Percentiles rank a stretch among this genome's conserved stretches.
These are phyloP conservation scores for Clohesyomyces aquaticus DNA, from an alignment of 495 filamentous ascomycete species.

Conservation along the genomic window DNA sequence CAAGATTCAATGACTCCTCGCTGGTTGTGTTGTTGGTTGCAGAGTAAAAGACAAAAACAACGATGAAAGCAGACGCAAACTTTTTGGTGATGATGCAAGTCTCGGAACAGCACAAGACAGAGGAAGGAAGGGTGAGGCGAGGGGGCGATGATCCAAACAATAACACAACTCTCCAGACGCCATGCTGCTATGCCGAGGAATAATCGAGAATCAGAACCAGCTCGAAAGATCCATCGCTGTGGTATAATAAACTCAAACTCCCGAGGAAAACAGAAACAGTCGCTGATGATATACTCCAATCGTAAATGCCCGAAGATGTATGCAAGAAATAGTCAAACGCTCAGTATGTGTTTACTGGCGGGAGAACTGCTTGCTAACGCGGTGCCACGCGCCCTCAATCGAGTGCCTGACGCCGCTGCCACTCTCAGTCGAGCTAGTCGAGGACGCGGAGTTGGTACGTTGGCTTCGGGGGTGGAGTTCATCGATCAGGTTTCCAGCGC, in stretches of 20 bases:
- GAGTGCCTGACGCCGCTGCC: conserved; percentile 25
- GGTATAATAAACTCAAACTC: background rate
- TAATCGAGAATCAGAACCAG: conserved; percentile 42
- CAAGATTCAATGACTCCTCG: no score
- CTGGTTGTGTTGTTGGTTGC: conserved; percentile 4
- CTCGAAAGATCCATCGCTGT: conserved; percentile 33
- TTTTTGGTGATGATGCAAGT: background rate
- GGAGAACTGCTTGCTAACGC: conserved; percentile 35
- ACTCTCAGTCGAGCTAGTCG: conserved; percentile 13
- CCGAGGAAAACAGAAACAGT: background rate
- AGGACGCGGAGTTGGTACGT: conserved; percentile 27
- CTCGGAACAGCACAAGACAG: background rate
- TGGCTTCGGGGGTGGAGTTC: conserved; percentile 34
- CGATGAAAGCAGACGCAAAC: background rate
- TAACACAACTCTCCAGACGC: conserved; percentile 14
- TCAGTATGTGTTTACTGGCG: conserved; percentile 20
- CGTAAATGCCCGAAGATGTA: conserved; percentile 2
- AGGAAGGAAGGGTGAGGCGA: background rate
- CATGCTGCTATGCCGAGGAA: conserved; percentile 23
- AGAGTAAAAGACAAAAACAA: conserved; percentile 7
- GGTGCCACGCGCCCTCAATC: conserved; percentile 42
- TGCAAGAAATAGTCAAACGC: background rate
- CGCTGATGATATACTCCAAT: conserved; percentile 3
- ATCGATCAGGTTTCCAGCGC: conserved; percentile 77
- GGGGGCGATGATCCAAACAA: background rate